phyloP scores from a whole-genome alignment of 805 yeast species.

The Nakazawaea ambrosiae region DNA sequence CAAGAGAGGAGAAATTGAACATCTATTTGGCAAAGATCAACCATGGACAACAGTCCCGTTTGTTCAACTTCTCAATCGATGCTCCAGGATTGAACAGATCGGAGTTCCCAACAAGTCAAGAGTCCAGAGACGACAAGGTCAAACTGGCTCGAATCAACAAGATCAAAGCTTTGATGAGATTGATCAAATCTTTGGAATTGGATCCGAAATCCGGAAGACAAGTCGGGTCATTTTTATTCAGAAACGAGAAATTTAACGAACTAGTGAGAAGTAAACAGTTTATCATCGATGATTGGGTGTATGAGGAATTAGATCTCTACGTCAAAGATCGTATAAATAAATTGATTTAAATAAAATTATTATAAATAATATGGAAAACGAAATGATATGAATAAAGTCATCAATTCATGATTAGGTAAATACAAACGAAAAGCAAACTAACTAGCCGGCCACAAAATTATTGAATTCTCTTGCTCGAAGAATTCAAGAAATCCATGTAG shows the following conservation, averaged over 20 bases:
- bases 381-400: neutral
- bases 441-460: no score
- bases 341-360: neutral
- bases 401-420: neutral
- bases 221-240: slow-evolving; percentile 38
- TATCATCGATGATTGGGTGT: slow-evolving; percentile 31
- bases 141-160: slow-evolving; percentile 20
- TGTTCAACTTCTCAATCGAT: slow-evolving; percentile 2
- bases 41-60: neutral
- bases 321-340: neutral
- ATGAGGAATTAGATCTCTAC: slow-evolving; percentile 12
- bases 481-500: slow-evolving; percentile 1
- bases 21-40: neutral
- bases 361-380: neutral
- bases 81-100: slow-evolving; percentile 57
- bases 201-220: slow-evolving; percentile 14
- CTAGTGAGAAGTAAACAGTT: slow-evolving; percentile 26
- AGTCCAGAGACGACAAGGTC: slow-evolving; percentile 29
- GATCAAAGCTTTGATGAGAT: slow-evolving; percentile 35
- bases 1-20: slow-evolving; percentile 3
- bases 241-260: slow-evolving; percentile 30
- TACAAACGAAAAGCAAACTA: no score
- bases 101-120: slow-evolving; percentile 55
- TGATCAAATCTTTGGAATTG: slow-evolving; percentile 30
- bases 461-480: no score